Conservation (phyloP, 164 flowering plant genomes). For the Aristolochia fimbriata region DNA sequence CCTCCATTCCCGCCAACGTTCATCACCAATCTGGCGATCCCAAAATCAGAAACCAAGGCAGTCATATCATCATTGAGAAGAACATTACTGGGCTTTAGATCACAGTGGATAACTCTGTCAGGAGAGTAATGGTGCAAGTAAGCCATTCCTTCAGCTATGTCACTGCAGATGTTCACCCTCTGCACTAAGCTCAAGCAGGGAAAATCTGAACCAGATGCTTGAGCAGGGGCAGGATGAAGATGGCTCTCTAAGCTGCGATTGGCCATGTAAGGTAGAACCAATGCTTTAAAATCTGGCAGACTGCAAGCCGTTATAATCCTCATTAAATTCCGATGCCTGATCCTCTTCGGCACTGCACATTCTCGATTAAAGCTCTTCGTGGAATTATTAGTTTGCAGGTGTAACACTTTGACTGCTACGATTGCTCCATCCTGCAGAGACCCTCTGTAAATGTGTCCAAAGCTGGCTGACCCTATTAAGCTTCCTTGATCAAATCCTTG, state of each 20-base stretch:
- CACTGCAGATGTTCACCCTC: conserved; percentile 20
- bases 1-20: conserved; percentile 11
- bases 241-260: conserved; percentile 25
- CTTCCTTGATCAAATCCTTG: conserved; percentile 14
- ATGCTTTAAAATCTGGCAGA: conserved; percentile 20
- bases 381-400: conserved; percentile 15
- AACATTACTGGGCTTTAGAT: conserved; percentile 28
- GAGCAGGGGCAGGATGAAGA: conserved; percentile 15
- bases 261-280: conserved; percentile 28
- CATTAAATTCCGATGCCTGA: conserved; percentile 23
- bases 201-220: conserved; percentile 22
- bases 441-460: conserved; percentile 23
- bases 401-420: conserved; percentile 20
- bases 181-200: conserved; percentile 15
- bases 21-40: conserved; percentile 23
- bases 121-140: conserved; percentile 32
- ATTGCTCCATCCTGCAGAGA: conserved; percentile 13
- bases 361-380: conserved; percentile 24
- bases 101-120: conserved; percentile 24
- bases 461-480: conserved; percentile 21
- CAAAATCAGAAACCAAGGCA: conserved; percentile 26
- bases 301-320: conserved; percentile 25
- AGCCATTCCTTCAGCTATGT: conserved; percentile 25
- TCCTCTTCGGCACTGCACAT: conserved; percentile 19
- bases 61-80: conserved; percentile 24